Conservation (phyloP, 495 filamentous ascomycete genomes). For the Aspergillus indologenus region DNA sequence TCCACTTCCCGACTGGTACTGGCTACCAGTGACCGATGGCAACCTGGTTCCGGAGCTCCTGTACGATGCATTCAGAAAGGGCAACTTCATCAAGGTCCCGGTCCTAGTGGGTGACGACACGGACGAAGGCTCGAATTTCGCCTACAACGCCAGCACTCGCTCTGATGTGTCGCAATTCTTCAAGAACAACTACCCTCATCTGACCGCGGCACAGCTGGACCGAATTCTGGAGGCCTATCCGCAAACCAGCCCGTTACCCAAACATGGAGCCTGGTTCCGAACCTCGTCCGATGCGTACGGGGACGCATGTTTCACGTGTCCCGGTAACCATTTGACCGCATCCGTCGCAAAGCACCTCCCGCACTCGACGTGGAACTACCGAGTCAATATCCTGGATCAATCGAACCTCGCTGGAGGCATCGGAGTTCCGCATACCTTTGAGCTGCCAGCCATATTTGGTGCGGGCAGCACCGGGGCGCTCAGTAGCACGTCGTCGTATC, state of each 20-base stretch:
- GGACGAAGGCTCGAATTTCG: constrained; percentile 64
- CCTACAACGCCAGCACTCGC: constrained; percentile 40
- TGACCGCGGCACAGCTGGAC: constrained; percentile 47
- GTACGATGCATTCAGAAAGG: constrained; percentile 50
- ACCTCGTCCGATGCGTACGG: constrained; percentile 60
- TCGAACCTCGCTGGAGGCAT: constrained; percentile 45
- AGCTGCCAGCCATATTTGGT: constrained; percentile 58
- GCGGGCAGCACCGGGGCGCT: constrained; percentile 18
- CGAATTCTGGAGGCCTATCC: constrained; percentile 58
- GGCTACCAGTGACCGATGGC: constrained; percentile 56
- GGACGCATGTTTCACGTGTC: constrained; percentile 66
- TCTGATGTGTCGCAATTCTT: constrained; percentile 53
- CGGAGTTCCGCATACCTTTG: constrained; percentile 63
- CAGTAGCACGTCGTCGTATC: constrained; percentile 21
- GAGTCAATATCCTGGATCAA: constrained; percentile 58
- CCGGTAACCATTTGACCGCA: constrained; percentile 39
- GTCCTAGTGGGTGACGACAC: constrained; percentile 62
- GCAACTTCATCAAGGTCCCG: constrained; percentile 59
- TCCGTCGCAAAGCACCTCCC: constrained; percentile 38
- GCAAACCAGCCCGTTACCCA: constrained; percentile 31
- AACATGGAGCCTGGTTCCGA: constrained; percentile 51
- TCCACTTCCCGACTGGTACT: constrained; percentile 44
- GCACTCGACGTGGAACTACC: constrained; percentile 52
- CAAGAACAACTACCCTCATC: constrained; percentile 55
- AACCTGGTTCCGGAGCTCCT: constrained; percentile 53